Percentiles rank a stretch among this genome's conserved stretches.
Conservation (phyloP, 805 yeast species). For the Candida tammaniensis region DNA sequence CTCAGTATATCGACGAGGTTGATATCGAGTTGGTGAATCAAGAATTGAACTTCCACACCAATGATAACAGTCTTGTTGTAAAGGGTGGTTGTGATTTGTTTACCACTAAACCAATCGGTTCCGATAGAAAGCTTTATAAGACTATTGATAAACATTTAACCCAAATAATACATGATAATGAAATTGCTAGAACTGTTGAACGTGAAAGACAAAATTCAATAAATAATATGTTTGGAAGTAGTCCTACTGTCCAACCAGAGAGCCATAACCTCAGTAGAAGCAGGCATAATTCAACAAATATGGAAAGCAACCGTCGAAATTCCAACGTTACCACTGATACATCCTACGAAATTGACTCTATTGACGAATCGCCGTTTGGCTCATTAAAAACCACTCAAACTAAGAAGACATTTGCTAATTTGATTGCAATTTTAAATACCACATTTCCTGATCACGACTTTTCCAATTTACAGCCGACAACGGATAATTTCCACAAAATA, state of each 20-base stretch:
- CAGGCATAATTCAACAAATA: slow-evolving; percentile 12
- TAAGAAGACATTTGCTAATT: slow-evolving; percentile 83
- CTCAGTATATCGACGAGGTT: slow-evolving; percentile 84
- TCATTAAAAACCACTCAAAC: slow-evolving; percentile 84
- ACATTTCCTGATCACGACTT: slow-evolving; percentile 97
- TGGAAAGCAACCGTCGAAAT: slow-evolving; percentile 23
- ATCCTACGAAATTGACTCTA: slow-evolving; percentile 20
- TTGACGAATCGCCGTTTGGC: slow-evolving; percentile 77
- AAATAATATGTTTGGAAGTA: slow-evolving; percentile 34
- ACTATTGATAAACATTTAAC: slow-evolving; percentile 81
- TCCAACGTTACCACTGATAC: slow-evolving; percentile 19
- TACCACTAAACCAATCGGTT: slow-evolving; percentile 89
- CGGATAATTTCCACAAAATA: slow-evolving; percentile 42
- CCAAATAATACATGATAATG: slow-evolving; percentile 44
- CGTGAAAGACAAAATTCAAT: slow-evolving; percentile 37
- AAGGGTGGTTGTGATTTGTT: slow-evolving; percentile 90
- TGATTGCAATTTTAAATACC: slow-evolving; percentile 86
- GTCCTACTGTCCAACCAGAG: slow-evolving; percentile 32
- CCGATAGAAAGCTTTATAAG: slow-evolving; percentile 85
- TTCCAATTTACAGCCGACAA: slow-evolving; percentile 80
- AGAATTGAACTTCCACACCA: slow-evolving; percentile 63
- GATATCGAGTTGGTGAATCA: slow-evolving; percentile 91
- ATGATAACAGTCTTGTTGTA: slow-evolving; percentile 46
- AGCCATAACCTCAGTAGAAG: slow-evolving; percentile 5
- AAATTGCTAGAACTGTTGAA: slow-evolving; percentile 36